Percentiles rank a stretch among this genome's conserved stretches.
Evolutionary conservation across 1,139 yeast species (phyloP).

Genomic region (Kurtzmaniella quercitrusa): DNA sequence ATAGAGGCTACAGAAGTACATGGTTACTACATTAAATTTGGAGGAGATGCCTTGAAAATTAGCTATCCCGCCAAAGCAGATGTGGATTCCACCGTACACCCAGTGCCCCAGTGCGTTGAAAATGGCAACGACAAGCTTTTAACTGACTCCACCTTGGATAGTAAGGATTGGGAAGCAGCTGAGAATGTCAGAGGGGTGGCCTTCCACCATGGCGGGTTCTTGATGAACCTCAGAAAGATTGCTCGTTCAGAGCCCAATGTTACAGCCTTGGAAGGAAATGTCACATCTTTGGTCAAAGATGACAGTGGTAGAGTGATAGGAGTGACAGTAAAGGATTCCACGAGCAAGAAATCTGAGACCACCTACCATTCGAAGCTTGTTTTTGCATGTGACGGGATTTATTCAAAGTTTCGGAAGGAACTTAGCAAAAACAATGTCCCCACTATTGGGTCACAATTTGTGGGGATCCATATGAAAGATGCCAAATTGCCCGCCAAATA

Average conservation of each 20-base stretch:
- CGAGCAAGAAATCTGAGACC: slow-evolving; percentile 18
- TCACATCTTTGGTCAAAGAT: slow-evolving; percentile 52
- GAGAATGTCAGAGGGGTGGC: slow-evolving; percentile 72
- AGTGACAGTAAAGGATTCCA: slow-evolving; percentile 57
- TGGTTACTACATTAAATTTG: slow-evolving; percentile 78
- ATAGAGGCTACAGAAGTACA: slow-evolving; percentile 75
- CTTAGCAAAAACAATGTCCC: slow-evolving; percentile 58
- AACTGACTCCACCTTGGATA: slow-evolving; percentile 44
- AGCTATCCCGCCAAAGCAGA: slow-evolving; percentile 69
- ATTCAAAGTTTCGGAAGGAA: slow-evolving; percentile 84
- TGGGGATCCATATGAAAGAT: slow-evolving; percentile 72
- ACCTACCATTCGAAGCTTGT: slow-evolving; percentile 59
- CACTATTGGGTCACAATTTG: slow-evolving; percentile 73
- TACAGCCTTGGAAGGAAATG: slow-evolving; percentile 79
- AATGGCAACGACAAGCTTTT: slow-evolving; percentile 53
- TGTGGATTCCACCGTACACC: slow-evolving; percentile 36
- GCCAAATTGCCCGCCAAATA: slow-evolving; percentile 67
- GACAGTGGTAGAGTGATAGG: slow-evolving; percentile 50
- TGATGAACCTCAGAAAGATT: slow-evolving; percentile 70
- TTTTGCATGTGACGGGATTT: slow-evolving; percentile 89
- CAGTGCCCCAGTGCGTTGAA: slow-evolving; percentile 51
- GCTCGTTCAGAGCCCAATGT: slow-evolving; percentile 67
- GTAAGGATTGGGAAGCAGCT: slow-evolving; percentile 54
- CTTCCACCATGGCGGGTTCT: slow-evolving; percentile 89
- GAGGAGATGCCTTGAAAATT: slow-evolving; percentile 51